These are phyloP conservation scores for Hortiboletus flavorubellus DNA, from an alignment of 768 basidiomycete genomes.

Conservation along the genomic window DNA sequence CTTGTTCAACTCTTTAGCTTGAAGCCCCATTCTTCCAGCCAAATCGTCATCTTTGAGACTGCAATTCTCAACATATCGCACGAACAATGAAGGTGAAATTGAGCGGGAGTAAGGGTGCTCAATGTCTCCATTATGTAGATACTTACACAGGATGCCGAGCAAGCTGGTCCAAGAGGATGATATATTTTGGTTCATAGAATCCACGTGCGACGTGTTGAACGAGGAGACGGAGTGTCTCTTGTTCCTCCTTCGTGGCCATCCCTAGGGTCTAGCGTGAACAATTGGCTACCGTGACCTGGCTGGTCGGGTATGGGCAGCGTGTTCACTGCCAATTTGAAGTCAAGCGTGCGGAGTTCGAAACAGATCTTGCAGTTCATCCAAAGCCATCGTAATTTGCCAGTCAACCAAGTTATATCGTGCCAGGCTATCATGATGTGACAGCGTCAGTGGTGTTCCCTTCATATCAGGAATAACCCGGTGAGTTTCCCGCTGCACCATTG, in stretches of 20 bases:
- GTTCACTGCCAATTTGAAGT: no score
- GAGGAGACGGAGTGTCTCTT: constrained; percentile 78
- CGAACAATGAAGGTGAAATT: constrained; percentile 12
- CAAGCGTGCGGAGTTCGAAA: no score
- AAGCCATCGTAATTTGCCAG: no score
- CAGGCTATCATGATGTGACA: no score
- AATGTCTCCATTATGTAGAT: constrained; percentile 30
- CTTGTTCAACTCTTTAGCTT: constrained; percentile 88
- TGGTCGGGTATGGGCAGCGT: no score
- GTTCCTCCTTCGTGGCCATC: constrained; percentile 75
- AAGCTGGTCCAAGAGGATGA: constrained; percentile 92
- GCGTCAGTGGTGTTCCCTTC: no score
- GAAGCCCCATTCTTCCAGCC: constrained; percentile 85
- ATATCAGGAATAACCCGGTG: no score
- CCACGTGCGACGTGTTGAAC: constrained; percentile 91
- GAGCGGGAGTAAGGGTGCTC: constrained; percentile 16
- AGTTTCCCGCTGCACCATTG: no score
- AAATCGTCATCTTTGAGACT: constrained; percentile 94
- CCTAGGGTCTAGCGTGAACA: neutral
- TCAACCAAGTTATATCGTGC: no score
- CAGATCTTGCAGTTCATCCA: no score
- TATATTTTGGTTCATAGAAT: constrained; percentile 92
- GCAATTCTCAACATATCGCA: constrained; percentile 22
- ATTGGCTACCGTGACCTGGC: neutral
- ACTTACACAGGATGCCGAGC: constrained; percentile 94